Evolutionary conservation across 2,329 filamentous ascomycete genomes (phyloP), one percentile per base, ranked within the genome.

Genomic region (Aspergillus neoniger): DNA sequence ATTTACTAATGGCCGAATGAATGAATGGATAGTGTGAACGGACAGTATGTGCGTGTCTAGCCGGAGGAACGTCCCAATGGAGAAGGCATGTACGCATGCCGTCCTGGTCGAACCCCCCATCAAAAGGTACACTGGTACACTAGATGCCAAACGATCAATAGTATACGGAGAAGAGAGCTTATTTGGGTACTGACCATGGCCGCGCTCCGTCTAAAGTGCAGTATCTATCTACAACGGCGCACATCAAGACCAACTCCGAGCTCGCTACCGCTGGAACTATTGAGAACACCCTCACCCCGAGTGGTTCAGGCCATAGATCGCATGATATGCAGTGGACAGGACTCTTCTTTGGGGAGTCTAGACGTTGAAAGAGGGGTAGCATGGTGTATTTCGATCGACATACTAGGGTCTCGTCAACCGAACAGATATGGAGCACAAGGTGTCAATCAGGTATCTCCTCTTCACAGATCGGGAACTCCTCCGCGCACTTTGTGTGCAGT

Each of bases 331-430:
- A 50, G 28, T 17, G n/a, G 15, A n/a, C 10, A 30, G 5, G 9
- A 32, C 17, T 30, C 15, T 17, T 28, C 15, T 17, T 12, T 28
- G 25, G n/a, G n/a, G 8, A n/a, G 47, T 50, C 47, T 50, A 50
- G 47, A 17, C 47, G 30, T 28, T 17, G n/a, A 28, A 30, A 50
- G 25, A 50, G n/a, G 32, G 47, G 47, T 50, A n/a, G 25, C 47
- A 50, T 50, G n/a, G 47, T 28, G 47, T 50, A 50, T 32, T 50
- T 15, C 47, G 47, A 50, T 50, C 23, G 47, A 30, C 47, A 32
- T 17, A 30, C 47, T 30, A 50, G 47, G 47, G 47, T 50, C 47
- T 50, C 47, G 47, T 30, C 47, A 30, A n/a, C 25, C 25, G 25
- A 50, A 28, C n/a, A 50, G 47, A 28, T 28, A 19, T 30, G 25